Conservation (phyloP, 352 stramenopile species). For the Poterioochromonas sp. region DNA sequence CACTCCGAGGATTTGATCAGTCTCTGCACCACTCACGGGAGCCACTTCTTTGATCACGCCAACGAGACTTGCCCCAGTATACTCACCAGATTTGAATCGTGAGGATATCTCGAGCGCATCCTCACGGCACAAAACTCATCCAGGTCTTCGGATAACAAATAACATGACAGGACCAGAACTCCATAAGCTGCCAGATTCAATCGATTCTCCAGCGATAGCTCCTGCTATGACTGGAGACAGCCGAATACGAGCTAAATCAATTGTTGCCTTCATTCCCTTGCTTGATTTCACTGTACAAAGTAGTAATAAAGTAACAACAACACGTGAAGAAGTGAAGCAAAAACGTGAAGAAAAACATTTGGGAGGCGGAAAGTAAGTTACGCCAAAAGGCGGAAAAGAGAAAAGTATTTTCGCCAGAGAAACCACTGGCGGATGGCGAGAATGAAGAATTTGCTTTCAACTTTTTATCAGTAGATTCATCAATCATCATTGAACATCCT, state of each 20-base stretch:
- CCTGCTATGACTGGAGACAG: not conserved
- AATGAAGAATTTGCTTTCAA: no score
- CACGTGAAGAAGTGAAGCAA: not conserved
- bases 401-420: not conserved
- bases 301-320: not conserved
- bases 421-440: not conserved
- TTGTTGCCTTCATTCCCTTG: not conserved
- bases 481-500: no score
- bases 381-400: no score
- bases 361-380: no score
- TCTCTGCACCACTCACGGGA: not conserved
- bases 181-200: not conserved
- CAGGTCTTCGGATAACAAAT: conserved; percentile 18
- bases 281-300: not conserved
- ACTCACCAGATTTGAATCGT: not conserved
- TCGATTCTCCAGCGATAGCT: not conserved
- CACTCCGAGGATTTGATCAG: conserved; percentile 10
- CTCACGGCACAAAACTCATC: conserved; percentile 20
- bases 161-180: not conserved
- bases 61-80: not conserved
- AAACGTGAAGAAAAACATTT: not conserved
- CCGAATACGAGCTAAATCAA: not conserved
- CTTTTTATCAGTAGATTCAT: no score
- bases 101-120: conserved; percentile 22
- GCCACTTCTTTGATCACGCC: conserved; percentile 28